A percentile compares a stretch with the other conserved stretches of the same genome.
phyloP scores from a whole-genome alignment of 2,329 filamentous ascomycete genomes.

The Ophiobolus disseminans region DNA sequence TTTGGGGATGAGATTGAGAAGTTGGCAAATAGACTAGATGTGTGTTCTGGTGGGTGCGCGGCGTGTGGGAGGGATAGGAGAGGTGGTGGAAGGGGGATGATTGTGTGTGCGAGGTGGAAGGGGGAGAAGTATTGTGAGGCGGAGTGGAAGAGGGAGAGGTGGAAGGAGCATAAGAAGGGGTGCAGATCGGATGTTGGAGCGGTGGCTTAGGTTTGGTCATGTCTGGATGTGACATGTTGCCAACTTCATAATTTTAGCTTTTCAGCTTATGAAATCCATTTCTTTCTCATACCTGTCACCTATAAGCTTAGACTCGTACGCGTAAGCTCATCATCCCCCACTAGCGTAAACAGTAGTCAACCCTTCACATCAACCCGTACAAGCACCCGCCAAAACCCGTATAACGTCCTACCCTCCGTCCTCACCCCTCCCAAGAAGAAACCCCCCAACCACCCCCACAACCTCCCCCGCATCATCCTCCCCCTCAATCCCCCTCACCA shows the following conservation, averaged over 20 bases:
- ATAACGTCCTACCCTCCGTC: no score
- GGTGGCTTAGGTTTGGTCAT: no score
- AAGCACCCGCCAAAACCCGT: no score
- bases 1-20: conserved; percentile 18
- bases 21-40: conserved; percentile 6
- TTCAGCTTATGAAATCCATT: no score
- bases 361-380: no score
- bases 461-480: conserved; percentile 42
- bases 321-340: no score
- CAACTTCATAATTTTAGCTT: no score
- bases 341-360: no score
- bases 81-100: conserved; percentile 1
- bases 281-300: no score
- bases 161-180: conserved; percentile 22
- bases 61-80: conserved; percentile 6
- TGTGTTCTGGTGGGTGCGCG: conserved; percentile 3
- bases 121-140: conserved; percentile 17
- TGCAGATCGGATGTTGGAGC: no score
- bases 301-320: no score
- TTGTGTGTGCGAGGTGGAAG: conserved; percentile 20
- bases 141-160: conserved; percentile 24
- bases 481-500: conserved; percentile 24
- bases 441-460: conserved; percentile 42
- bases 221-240: no score
- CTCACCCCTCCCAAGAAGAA: conserved; percentile 30